These are phyloP conservation scores for Phragmites australis DNA, from an alignment of 176 grass and related monocot species.

Conservation along the genomic window DNA sequence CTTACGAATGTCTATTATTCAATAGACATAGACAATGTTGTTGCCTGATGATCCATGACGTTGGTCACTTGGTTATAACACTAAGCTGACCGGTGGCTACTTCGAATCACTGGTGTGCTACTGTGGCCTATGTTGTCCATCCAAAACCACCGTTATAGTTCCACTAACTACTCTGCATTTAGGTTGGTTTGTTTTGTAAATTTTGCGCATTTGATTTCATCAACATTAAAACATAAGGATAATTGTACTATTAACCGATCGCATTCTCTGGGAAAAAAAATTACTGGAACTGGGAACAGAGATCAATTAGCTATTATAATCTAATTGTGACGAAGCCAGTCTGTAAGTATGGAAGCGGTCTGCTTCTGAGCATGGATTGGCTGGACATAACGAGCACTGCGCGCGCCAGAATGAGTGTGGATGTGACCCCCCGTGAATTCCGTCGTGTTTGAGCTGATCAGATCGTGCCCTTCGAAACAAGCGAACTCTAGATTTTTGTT, in stretches of 20 bases:
- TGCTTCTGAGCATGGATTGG: not conserved
- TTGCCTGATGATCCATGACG: too few relatives aligned
- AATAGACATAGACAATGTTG: too few relatives aligned
- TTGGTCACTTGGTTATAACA: too few relatives aligned
- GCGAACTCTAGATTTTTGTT: constrained; percentile 25
- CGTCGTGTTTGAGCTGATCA: too few relatives aligned
- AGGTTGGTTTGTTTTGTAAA: not conserved
- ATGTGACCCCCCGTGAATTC: not conserved
- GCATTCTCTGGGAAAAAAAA: not conserved
- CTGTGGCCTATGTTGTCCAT: not conserved
- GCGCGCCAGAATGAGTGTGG: too few relatives aligned
- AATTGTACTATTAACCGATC: not conserved
- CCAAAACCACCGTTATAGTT: not conserved
- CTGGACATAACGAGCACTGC: not conserved
- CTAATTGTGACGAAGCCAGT: not conserved
- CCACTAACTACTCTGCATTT: not conserved
- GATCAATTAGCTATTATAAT: not conserved
- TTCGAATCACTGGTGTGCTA: not conserved
- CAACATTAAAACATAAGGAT: too few relatives aligned
- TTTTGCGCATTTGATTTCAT: not conserved
- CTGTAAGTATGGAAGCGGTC: not conserved
- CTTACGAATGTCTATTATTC: too few relatives aligned
- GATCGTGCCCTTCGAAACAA: too few relatives aligned
- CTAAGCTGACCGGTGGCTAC: not conserved
- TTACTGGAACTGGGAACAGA: not conserved